Conservation (phyloP, 768 basidiomycete species). For the Auriscalpium vulgare region DNA sequence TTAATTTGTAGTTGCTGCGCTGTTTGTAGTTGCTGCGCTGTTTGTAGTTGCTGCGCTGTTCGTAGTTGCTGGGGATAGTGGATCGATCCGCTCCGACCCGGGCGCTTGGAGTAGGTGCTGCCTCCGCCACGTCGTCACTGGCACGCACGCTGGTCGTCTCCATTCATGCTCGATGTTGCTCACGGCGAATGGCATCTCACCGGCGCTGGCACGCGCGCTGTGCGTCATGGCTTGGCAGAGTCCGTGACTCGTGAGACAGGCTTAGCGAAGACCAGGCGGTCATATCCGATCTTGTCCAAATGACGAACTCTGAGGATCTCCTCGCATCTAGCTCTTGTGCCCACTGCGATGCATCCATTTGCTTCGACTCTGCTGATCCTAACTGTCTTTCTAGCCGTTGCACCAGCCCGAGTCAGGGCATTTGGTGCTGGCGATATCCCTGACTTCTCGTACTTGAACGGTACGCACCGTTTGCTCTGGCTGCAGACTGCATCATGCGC, state of each 20-base stretch:
- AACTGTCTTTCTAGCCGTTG: constrained; percentile 26
- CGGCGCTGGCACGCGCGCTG: background rate
- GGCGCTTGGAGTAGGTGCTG: too few relatives aligned
- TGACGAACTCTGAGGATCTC: background rate
- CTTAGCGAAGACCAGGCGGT: background rate
- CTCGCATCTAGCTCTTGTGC: too few relatives aligned
- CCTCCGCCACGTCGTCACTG: too few relatives aligned
- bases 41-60: too few relatives aligned
- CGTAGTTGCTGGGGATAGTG: too few relatives aligned
- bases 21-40: too few relatives aligned
- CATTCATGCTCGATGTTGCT: too few relatives aligned
- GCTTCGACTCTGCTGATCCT: constrained; percentile 19
- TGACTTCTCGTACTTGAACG: constrained; percentile 58
- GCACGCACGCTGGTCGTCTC: too few relatives aligned
- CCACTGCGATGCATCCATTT: constrained; percentile 11
- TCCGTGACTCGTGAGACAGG: background rate
- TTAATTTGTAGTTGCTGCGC: too few relatives aligned
- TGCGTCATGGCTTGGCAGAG: constrained; percentile 3
- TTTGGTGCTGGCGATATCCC: constrained; percentile 68
- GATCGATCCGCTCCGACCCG: too few relatives aligned
- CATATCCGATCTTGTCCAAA: background rate
- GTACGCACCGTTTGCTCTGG: constrained; percentile 24
- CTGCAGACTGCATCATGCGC: background rate
- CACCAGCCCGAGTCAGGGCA: constrained; percentile 38
- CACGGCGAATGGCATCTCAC: too few relatives aligned